Base-by-base conservation (phyloP, 2,329 filamentous ascomycete species). In the Cercospora sp. region DNA sequence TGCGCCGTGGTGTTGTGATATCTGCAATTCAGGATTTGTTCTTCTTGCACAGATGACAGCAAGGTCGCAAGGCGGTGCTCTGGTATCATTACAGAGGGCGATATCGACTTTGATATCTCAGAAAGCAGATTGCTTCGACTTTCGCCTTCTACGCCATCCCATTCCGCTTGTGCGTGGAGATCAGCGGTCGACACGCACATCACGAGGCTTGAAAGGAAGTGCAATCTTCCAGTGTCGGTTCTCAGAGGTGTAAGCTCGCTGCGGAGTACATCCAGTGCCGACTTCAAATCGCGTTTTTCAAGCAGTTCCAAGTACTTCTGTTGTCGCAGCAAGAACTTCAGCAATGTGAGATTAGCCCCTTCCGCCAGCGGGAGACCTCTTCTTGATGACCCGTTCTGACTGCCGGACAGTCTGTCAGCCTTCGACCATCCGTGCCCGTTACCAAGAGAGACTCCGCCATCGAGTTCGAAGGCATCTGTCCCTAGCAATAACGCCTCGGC, bases 301-400 rank as follows among this genome's bases (percentile, higher is more conserved):
- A 99, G 82, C 8, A 97, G 83, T 81, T 99, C 95, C 31, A 99
- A 84, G 75, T 94, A 99, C 79, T 98, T 98, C 78, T 99, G 95
- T 77, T 97, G 91, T 71, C 94, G 87, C 75, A 99, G 84, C 83
- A 89, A 90, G 79, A 98, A 97, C 58, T 90, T 86, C 91, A 99
- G 94, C 63, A 90, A 85, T 72, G 90, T 88, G 66, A 86, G 86
- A 74, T 97, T 90, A 6, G 92, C 90, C 26, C 88, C 90, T 53
- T 91, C 87, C 16, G 90, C 88, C 63, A 98, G 84, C 16, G 92
- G 87, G 64, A 99, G 82, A 1, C 90, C 92, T 51, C 69, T 76
- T 42, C 71, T 66, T 26, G 71, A 63, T 51, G 53, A 69, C 16
- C 73, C 73, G 69, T 75, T 77, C 58, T 71, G 74, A 40, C 75